Percentiles rank a stretch among this genome's conserved stretches.
Evolutionary conservation across 768 basidiomycete species (phyloP).

Genomic region (Hirschioporus abietinus): DNA sequence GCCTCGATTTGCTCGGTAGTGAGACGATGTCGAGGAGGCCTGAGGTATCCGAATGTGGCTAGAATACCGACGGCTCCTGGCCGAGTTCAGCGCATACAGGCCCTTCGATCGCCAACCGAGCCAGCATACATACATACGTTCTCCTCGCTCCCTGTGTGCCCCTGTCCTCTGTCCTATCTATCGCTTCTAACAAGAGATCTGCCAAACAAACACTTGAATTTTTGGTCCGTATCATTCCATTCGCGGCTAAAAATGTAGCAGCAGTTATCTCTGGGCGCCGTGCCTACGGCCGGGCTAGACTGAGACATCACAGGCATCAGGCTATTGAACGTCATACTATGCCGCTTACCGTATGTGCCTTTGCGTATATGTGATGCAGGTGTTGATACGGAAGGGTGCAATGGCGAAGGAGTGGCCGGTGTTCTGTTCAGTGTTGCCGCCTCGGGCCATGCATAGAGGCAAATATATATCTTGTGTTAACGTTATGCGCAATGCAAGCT

Average conservation of each 20-base stretch:
- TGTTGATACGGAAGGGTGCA: background rate
- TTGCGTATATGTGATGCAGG: background rate
- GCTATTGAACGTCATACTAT: background rate
- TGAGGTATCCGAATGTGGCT: background rate
- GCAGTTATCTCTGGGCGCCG: background rate
- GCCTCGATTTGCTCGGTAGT: background rate
- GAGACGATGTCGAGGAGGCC: background rate
- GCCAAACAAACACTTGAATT: background rate
- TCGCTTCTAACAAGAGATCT: background rate
- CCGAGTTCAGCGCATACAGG: background rate
- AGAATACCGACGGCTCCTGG: background rate
- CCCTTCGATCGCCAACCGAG: background rate
- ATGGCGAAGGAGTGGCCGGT: background rate
- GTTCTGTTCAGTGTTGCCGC: background rate
- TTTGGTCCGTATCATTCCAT: background rate
- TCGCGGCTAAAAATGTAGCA: background rate
- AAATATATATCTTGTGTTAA: background rate
- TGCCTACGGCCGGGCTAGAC: background rate
- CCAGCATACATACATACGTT: background rate
- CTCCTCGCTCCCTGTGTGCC: background rate
- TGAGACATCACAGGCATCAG: background rate
- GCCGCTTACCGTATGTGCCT: background rate
- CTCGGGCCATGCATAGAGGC: background rate
- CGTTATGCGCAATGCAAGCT: background rate
- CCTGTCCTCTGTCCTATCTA: background rate